Evolutionary conservation across 345 rosid genomes (phyloP).

Genomic region (Rhodamnia argentea): DNA sequence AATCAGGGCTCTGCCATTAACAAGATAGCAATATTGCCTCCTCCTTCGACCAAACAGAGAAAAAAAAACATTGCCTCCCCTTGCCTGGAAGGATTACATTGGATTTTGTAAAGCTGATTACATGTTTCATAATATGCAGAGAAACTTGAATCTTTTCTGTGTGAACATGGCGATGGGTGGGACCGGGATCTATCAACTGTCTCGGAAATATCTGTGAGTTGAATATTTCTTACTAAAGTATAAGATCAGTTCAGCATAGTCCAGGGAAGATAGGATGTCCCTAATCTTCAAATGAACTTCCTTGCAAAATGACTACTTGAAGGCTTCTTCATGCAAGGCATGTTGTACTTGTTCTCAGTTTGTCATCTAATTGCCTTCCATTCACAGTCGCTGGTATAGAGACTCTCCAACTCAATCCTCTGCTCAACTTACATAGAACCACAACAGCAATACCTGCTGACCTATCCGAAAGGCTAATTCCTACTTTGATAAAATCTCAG

Average conservation of each 20-base stretch:
- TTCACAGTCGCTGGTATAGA: background rate
- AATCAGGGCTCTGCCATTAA: background rate
- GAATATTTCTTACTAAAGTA: background rate
- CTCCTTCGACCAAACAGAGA: too few species aligned
- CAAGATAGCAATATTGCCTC: background rate
- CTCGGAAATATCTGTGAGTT: slow-evolving; percentile 66
- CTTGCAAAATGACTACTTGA: background rate
- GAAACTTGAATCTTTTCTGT: slow-evolving; percentile 76
- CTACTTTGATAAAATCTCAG: background rate
- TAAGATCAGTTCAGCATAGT: background rate
- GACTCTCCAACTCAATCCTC: background rate
- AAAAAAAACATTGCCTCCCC: background rate
- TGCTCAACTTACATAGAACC: background rate
- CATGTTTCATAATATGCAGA: slow-evolving; percentile 30
- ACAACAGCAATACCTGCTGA: background rate
- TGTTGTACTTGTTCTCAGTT: background rate
- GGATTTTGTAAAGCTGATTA: background rate
- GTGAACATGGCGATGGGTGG: slow-evolving; percentile 72
- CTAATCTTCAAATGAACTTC: background rate
- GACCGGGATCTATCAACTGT: slow-evolving; percentile 78
- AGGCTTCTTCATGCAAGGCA: background rate
- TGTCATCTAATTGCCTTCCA: background rate
- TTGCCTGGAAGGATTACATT: background rate
- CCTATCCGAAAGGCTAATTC: background rate
- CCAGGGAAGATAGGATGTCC: background rate